These are phyloP conservation scores for Geotrichum histeridarum DNA, from an alignment of 1,139 yeast genomes.

Conservation along the genomic window DNA sequence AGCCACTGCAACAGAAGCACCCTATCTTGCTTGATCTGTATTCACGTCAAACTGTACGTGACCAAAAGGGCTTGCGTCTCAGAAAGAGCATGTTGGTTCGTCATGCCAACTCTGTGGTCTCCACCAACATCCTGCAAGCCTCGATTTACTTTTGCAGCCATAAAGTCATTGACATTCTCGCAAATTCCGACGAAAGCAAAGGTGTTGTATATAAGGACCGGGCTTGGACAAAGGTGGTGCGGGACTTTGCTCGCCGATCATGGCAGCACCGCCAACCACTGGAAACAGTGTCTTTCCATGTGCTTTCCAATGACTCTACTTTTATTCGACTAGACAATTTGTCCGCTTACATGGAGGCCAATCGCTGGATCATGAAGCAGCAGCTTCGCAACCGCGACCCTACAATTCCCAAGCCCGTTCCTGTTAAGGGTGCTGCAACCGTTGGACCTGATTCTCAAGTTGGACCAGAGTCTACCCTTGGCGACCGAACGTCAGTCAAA, in stretches of 20 bases:
- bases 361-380: conserved; percentile 64
- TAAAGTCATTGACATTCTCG: conserved; percentile 47
- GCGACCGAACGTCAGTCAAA: conserved; percentile 81
- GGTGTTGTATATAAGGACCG: conserved; percentile 36
- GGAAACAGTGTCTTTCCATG: conserved; percentile 58
- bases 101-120: conserved; percentile 69
- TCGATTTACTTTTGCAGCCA: conserved; percentile 71
- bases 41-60: conserved; percentile 57
- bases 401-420: conserved; percentile 38
- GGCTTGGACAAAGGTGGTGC: conserved; percentile 62
- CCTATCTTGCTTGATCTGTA: conserved; percentile 64
- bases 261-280: conserved; percentile 70
- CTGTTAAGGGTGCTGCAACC: conserved; percentile 62
- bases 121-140: conserved; percentile 71
- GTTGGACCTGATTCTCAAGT: conserved; percentile 84
- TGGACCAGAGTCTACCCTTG: conserved; percentile 49
- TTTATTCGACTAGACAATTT: conserved; percentile 75
- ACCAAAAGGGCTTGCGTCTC: conserved; percentile 63
- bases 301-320: conserved; percentile 45
- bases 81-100: conserved; percentile 90
- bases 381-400: conserved; percentile 29
- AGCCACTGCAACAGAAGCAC: conserved; percentile 41
- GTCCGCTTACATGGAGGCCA: conserved; percentile 86
- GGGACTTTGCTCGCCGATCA: conserved; percentile 85
- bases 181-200: conserved; percentile 19